A percentile compares a stretch with the other conserved stretches of the same genome.
phyloP scores from a whole-genome alignment of 176 grass and related monocot genomes.

The Hordeum marinum region DNA sequence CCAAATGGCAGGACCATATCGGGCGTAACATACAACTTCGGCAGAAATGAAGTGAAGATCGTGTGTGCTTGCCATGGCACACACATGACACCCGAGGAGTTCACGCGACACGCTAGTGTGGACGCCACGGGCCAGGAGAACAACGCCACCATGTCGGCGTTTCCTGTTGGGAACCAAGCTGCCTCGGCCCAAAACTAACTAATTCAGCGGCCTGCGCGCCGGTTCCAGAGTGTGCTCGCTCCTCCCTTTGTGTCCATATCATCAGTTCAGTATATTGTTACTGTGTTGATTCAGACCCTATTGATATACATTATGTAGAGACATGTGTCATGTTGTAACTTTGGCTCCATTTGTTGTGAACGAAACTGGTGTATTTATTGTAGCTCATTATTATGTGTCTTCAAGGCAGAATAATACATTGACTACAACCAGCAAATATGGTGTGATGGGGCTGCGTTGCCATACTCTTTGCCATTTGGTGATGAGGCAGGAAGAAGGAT shows the following conservation, averaged over 20 bases:
- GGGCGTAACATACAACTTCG: constrained; percentile 85
- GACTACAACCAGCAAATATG: neutral
- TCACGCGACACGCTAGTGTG: constrained; percentile 63
- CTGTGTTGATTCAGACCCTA: neutral
- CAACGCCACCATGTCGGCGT: constrained; percentile 7
- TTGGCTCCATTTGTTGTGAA: constrained; percentile 16
- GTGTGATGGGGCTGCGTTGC: neutral
- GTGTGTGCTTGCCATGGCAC: constrained; percentile 91
- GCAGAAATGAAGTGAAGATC: constrained; percentile 63
- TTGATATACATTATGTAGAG: constrained; percentile 15
- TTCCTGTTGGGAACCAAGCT: constrained; percentile 45
- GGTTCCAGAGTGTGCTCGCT: constrained; percentile 2
- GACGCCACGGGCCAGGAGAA: constrained; percentile 46
- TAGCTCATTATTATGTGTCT: neutral
- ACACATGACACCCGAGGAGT: constrained; percentile 77
- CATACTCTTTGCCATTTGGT: neutral
- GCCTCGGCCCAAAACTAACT: constrained; percentile 64
- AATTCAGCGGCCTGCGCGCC: neutral
- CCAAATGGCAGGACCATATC: constrained; percentile 86
- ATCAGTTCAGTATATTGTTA: constrained; percentile 6
- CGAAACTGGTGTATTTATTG: constrained; percentile 13
- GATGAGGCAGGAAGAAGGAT: neutral
- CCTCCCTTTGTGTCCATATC: constrained; percentile 19
- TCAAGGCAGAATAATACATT: neutral
- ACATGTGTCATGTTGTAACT: constrained; percentile 3